These are phyloP conservation scores for Nakazawaea pomicola DNA, from an alignment of 805 yeast species.

Conservation along the genomic window DNA sequence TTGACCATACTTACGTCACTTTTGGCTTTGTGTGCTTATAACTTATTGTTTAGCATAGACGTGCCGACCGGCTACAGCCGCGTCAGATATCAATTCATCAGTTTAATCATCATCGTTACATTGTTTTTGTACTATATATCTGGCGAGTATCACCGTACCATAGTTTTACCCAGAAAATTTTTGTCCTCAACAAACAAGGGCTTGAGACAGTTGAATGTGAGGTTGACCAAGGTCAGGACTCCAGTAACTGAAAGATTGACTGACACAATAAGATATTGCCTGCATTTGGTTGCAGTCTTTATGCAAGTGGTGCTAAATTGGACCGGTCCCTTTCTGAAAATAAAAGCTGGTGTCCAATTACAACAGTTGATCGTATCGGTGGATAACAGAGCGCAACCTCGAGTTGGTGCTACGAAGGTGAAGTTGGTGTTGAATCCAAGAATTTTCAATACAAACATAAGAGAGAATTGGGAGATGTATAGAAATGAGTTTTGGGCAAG, in stretches of 20 bases:
- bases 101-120: constrained; percentile 61
- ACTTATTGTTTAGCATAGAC: constrained; percentile 22
- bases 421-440: constrained; percentile 79
- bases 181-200: constrained; percentile 85
- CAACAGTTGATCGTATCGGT: constrained; percentile 11
- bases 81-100: constrained; percentile 45
- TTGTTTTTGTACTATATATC: constrained; percentile 74
- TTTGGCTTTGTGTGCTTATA: constrained; percentile 30
- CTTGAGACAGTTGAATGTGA: constrained; percentile 72
- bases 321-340: constrained; percentile 9
- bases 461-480: constrained; percentile 94
- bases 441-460: constrained; percentile 71
- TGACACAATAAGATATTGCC: constrained; percentile 19
- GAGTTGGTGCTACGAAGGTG: constrained; percentile 74
- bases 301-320: background rate
- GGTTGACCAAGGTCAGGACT: constrained; percentile 59
- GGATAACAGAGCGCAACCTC: constrained; percentile 45
- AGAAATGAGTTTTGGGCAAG: constrained; percentile 90
- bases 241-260: constrained; percentile 31
- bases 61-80: constrained; percentile 27
- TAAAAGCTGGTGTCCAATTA: constrained; percentile 3
- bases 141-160: constrained; percentile 86
- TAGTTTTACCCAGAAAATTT: constrained; percentile 75
- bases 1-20: constrained; percentile 36
- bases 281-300: constrained; percentile 1